Base-by-base conservation (phyloP, 139 green algal genomes). In the Chlorella ohadii region DNA sequence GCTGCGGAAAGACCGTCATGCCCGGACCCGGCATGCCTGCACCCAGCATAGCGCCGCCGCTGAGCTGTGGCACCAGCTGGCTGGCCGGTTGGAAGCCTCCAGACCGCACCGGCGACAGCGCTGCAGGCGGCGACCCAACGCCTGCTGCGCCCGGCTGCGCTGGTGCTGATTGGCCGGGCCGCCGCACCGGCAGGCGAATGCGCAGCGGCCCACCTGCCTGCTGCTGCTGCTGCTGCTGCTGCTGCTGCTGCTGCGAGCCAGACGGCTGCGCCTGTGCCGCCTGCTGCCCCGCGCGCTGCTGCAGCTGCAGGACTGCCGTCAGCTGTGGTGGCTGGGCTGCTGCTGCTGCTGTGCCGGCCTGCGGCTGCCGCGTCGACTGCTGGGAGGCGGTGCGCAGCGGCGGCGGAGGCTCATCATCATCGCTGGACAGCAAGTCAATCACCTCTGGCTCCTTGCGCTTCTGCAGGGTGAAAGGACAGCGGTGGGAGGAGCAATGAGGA, bases 371-470 rank as follows among this genome's bases (percentile, higher is more conserved):
- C 0, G 25, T 2, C 4, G 16, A 56, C 47, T 78, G 67, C 25
- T 39, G 34, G 25, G 76, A 38, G 23, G 66, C 47, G 28, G 47
- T 34, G 67, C n/a, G 82, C 1, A n/a, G 65, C 31, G 13, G 65
- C 7, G 9, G 31, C 9, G 36, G 65, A 12, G 65, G 65, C 31
- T 41, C 65, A 20, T 72, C 64, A 6, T 83, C 79, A 23, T 89
- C 86, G 76, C 85, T 82, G 33, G 63, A 78, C 28, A 87, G 61
- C 79, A 89, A 65, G 72, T 87, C 79, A 12, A 89, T 87, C 23
- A 89, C 86, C 61, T 87, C 86, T 38, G 79, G 33, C 39, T 86
- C 85, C 77, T 86, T 82, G 44, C 77, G 39, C 73, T 83, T 82
- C 73, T 82, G 78, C 68, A 31, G 20, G 1, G 34, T 4, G 31